Evolutionary conservation across 1,139 yeast species (phyloP).

Genomic region (Sugiyamaella japonica): DNA sequence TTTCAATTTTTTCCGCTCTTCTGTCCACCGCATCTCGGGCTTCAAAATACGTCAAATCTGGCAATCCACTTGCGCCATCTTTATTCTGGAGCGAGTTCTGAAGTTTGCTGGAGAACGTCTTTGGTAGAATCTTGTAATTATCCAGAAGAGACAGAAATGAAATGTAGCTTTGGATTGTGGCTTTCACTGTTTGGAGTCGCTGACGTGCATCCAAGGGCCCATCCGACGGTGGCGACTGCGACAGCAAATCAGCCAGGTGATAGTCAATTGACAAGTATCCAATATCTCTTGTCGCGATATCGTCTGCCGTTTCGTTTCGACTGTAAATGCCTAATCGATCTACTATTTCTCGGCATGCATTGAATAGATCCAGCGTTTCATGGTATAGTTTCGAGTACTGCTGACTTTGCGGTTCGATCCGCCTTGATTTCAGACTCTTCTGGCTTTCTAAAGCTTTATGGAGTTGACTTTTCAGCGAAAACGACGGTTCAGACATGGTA

Average conservation of each 20-base stretch:
- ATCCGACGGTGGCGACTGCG: constrained; percentile 25
- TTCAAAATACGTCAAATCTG: constrained; percentile 34
- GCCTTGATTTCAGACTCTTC: constrained; percentile 9
- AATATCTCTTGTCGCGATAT: constrained; percentile 54
- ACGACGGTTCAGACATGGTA: constrained; percentile 8
- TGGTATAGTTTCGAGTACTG: constrained; percentile 5
- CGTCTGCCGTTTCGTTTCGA: constrained; percentile 57
- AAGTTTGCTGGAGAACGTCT: constrained; percentile 21
- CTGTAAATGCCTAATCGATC: constrained; percentile 52
- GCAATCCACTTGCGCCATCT: constrained; percentile 16
- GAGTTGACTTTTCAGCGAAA: constrained; percentile 5
- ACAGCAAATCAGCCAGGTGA: constrained; percentile 46
- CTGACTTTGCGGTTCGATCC: background rate
- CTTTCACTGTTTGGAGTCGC: constrained; percentile 26
- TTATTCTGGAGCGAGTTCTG: constrained; percentile 20
- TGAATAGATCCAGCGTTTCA: constrained; percentile 4
- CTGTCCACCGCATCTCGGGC: constrained; percentile 52
- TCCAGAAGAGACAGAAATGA: constrained; percentile 33
- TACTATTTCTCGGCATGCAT: constrained; percentile 29
- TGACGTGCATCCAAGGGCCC: constrained; percentile 6
- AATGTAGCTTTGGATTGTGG: constrained; percentile 28
- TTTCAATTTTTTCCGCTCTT: constrained; percentile 72
- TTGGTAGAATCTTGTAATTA: constrained; percentile 30
- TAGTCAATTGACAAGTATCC: constrained; percentile 54
- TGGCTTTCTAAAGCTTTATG: background rate